Evolutionary conservation across 2,329 filamentous ascomycete genomes (phyloP).

Genomic region (Cordyceps cateniannulata): DNA sequence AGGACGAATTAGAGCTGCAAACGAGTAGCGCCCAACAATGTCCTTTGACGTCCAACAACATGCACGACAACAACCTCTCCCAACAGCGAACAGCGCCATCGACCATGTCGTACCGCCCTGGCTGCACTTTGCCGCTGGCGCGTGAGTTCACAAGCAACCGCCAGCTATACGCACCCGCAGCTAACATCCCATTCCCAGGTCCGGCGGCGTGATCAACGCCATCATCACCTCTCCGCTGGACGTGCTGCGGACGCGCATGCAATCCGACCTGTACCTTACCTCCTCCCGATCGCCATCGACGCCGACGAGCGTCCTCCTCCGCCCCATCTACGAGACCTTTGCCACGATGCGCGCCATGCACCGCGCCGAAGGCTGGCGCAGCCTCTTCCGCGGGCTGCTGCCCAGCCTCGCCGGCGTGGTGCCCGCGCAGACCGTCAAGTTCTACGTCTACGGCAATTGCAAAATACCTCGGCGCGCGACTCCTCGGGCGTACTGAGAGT

Average conservation of each 20-base stretch:
- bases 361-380: conserved; percentile 74
- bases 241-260: conserved; percentile 85
- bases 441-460: conserved; percentile 87
- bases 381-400: conserved; percentile 86
- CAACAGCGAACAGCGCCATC: background rate
- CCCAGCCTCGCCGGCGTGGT: conserved; percentile 87
- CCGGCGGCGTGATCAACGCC: conserved; percentile 84
- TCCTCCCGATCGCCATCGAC: conserved; percentile 64
- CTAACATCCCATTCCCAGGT: conserved; percentile 36
- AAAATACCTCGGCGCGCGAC: conserved; percentile 73
- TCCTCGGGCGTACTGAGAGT: conserved; percentile 64
- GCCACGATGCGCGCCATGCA: conserved; percentile 80
- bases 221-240: conserved; percentile 85
- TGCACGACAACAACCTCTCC: background rate
- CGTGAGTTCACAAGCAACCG: conserved; percentile 42
- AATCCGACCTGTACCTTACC: conserved; percentile 88
- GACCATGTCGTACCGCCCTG: conserved; percentile 45
- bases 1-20: background rate
- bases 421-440: conserved; percentile 85
- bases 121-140: conserved; percentile 80
- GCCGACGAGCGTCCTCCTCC: conserved; percentile 53
- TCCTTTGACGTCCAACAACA: background rate
- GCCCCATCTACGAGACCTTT: conserved; percentile 79
- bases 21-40: background rate
- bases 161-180: background rate